Conservation (phyloP, 2,329 filamentous ascomycete species). For the Trichoderma aggressivum region DNA sequence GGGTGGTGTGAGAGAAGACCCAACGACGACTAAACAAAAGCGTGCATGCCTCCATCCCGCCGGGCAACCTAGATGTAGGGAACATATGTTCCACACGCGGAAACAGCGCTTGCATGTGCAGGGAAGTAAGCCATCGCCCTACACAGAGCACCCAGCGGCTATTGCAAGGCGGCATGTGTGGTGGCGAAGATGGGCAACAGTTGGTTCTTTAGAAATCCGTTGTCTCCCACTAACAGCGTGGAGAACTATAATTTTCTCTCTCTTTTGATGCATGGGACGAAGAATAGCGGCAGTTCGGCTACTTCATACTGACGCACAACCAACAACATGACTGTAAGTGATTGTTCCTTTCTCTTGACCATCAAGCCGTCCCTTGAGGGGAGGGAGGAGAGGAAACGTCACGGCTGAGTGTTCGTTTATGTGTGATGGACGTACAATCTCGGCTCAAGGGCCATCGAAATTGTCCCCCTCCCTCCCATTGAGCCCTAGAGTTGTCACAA, state of each 20-base stretch:
- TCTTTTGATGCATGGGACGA: neutral
- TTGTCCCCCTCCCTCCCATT: neutral
- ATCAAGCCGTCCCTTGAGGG: neutral
- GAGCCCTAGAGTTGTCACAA: neutral
- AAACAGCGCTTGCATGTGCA: neutral
- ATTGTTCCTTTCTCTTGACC: neutral
- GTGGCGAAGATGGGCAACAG: neutral
- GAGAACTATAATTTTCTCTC: neutral
- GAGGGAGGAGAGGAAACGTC: neutral
- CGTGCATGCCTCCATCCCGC: neutral
- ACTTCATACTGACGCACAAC: neutral
- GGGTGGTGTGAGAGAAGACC: conserved; percentile 12
- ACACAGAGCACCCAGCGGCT: neutral
- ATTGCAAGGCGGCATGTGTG: neutral
- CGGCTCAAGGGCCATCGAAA: neutral
- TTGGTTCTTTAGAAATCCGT: neutral
- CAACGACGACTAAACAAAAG: neutral
- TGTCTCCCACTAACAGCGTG: neutral
- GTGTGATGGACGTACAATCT: neutral
- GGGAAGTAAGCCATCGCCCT: conserved; percentile 9
- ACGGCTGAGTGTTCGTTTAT: neutral
- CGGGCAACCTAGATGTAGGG: neutral
- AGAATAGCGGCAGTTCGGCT: conserved; percentile 11
- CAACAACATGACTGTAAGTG: neutral
- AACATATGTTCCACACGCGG: neutral